Evolutionary conservation across 2,329 filamentous ascomycete species (phyloP), one percentile per base, ranked within the genome.

Genomic region (Tolypocladium album): DNA sequence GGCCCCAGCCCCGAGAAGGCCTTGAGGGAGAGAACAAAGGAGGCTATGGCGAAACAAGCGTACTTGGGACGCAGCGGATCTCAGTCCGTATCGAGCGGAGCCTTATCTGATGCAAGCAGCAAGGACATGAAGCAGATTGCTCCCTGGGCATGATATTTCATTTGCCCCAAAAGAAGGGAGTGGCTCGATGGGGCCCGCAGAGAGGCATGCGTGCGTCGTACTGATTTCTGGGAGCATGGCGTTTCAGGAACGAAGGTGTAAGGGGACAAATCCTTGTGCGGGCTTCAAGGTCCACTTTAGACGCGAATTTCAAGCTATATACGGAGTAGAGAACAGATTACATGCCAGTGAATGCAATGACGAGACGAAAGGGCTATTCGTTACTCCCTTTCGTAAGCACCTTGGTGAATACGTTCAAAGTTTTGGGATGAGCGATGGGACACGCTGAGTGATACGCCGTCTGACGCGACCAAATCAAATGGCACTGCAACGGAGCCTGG

Each of bases 1-100:
- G 76, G 79, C 2, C 74, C 75, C n/a, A 73, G 74, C 22, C 76
- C 79, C 3, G 80, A 82, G 67, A 75, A 79, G 58, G 68, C 75
- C 17, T 66, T 73, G 15, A 70, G 27, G 27, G 27, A 31, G 27
- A 31, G 27, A 31, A 31, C 27, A 31, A 31, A 68, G 53, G 67
- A 74, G 63, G 72, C 69, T 57, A 67, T 72, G 59, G 63, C 63
- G 40, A 63, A 66, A 42, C 68, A 67, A 38, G 68, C 72, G 13
- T 69, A 68, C 42, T 64, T 64, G 24, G 64, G 66, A 36, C 67
- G 67, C 34, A 67, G 67, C 13, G 62, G 60, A 7, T 67, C 68
- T 2, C 66, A 68, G n/a, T 75, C 72, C 6, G 64, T 72, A 50
- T 73, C 73, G 11, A 74, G 73, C 59, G 70, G 72, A 38, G 70